Base-by-base conservation (phyloP, 495 filamentous ascomycete genomes). In the Endocarpon pusillum region DNA sequence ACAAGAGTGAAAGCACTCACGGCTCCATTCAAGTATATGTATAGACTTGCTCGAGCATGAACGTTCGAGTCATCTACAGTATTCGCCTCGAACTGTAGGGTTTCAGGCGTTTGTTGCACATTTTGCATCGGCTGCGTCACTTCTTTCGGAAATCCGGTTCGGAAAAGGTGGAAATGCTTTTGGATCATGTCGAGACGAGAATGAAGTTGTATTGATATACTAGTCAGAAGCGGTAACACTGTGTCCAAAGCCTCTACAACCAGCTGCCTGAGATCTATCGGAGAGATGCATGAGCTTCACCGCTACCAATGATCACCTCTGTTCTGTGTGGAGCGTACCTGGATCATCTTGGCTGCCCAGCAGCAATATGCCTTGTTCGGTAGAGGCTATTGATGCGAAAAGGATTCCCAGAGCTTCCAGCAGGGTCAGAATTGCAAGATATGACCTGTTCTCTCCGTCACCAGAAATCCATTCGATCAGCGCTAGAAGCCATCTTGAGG, bases 1-100 rank as follows among this genome's bases (percentile, higher is more conserved):
- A 15, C 0, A 25, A 24, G 17, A 19, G 11, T n/a, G 51, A 66
- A 48, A 59, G n/a, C n/a, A n/a, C n/a, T n/a, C n/a, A 93, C 80
- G 58, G 81, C 65, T 30, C 85, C 73, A 51, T 83, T 85, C 20
- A 97, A 59, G 50, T 87, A 94, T n/a, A 94, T 64, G 52, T 86
- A 96, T 42, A 96, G 60, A 29, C 82, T 83, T 33, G 84, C 86
- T 58, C 86, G 69, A n/a, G 84, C 78, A 49, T 83, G 79, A 8
- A 78, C 56, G 4, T 64, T 57, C 1, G 78, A 75, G 3, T 77
- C 53, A 42, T 85, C 77, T 18, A 73, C 60, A 1, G 89, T 47
- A 46, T 66, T 47, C 54, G 60, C 44, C 46, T 75, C 48, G 24
- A 65, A 62, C 33, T 65, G 58, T 19, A 65, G 55, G 12, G 55